Base-by-base conservation (phyloP, 495 filamentous ascomycete species). In the Cenococcum geophilum region DNA sequence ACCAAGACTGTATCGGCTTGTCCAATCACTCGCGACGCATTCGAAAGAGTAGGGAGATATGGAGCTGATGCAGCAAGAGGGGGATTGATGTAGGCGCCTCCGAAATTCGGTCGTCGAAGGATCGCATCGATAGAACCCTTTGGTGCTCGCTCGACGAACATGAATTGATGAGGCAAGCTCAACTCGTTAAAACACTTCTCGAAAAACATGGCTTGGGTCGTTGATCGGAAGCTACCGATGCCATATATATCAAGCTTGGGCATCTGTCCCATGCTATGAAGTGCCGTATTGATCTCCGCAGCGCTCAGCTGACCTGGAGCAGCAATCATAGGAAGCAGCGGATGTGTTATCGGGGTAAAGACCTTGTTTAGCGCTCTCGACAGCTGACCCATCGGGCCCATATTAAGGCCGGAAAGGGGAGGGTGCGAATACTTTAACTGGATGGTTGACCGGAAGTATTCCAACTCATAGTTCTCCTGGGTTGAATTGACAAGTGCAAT, bases 151-250 rank as follows among this genome's bases (percentile, higher is more conserved):
- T 92, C 89, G 16, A 90, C 81, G n/a, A 84, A 85, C 32, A 80
- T 82, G 68, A 91, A 86, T 58, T 84, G 83, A 60, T 93, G 89
- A 21, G 88, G 88, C n/a, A 93, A 76, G 20, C 88, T 86, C 21
- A 92, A 80, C 71, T 93, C 89, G 69, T 93, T 93, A 72, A 93
- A 85, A 67, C 89, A 92, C 69, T 92, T 91, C 68, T 91, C 87
- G 75, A 89, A 90, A 70, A 91, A 92, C 69, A 88, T 85, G 14
- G 87, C 86, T 66, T 90, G 87, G 0, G 86, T 85, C 9, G 82
- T 87, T 2, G 84, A 79, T 22, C 83, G 82, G 48, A 86, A 84
- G 22, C 82, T 88, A 54, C 85, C 88, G 64, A 92, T 87, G 47
- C 86, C 87, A 66, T 91, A 91, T 23, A 93, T 80, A 70, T 85